Conservation (phyloP, 306 rosid genomes). For the Prunus armeniaca region DNA sequence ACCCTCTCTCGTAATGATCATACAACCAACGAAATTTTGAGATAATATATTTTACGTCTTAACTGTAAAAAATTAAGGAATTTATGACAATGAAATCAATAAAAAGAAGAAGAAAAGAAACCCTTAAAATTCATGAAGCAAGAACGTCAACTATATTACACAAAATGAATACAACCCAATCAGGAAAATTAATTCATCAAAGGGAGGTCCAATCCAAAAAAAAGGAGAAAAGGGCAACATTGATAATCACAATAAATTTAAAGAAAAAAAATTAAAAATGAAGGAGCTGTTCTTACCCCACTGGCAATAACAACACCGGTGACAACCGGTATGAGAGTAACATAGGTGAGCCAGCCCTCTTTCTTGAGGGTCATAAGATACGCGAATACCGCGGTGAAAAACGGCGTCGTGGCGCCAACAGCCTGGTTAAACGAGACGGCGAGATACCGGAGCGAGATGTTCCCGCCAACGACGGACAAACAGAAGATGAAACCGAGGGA, state of each 20-base stretch:
- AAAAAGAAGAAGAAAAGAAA: no score
- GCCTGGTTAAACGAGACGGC: constrained; percentile 96
- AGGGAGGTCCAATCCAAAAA: no score
- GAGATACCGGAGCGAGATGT: constrained; percentile 82
- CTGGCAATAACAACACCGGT: constrained; percentile 94
- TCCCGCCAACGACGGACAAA: constrained; percentile 89
- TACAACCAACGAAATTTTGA: no score
- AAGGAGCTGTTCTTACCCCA: constrained; percentile 55
- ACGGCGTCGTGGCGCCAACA: constrained; percentile 91
- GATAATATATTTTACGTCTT: not conserved
- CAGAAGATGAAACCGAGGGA: constrained; percentile 79
- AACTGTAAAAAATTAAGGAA: not conserved
- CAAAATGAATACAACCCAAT: not conserved
- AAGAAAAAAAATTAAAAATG: not conserved
- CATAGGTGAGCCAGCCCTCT: constrained; percentile 88
- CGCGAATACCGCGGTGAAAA: constrained; percentile 93
- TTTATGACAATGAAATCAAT: no score
- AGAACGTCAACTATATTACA: not conserved
- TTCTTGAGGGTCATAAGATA: constrained; percentile 77
- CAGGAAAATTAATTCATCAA: not conserved
- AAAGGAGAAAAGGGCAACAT: no score
- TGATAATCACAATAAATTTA: not conserved
- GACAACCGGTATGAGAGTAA: constrained; percentile 86
- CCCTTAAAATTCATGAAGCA: not conserved
- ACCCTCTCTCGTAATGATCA: not conserved